Base-by-base conservation (phyloP, 805 yeast genomes). In the Candida nitratophila region DNA sequence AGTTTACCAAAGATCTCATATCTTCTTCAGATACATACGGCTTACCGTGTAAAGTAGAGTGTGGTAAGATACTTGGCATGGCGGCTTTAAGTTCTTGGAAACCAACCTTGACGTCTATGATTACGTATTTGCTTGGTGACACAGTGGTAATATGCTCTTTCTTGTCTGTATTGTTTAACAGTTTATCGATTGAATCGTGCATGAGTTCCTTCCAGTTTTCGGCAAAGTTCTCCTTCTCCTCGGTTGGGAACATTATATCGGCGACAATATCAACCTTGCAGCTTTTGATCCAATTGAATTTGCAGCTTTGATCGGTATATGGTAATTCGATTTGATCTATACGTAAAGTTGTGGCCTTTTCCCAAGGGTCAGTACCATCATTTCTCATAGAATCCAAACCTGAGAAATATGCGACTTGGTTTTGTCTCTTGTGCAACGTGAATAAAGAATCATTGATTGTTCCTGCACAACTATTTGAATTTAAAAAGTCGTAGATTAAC, bases 351-450 rank as follows among this genome's bases (percentile, higher is more conserved):
- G 79, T 71, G 20, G 74, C 69, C 47, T 70, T 70, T 44, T 74
- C 74, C 76, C 77, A 75, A 11, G 76, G 71, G 22, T 50, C 49
- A 10, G 62, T 53, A 14, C 15, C 7, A 9, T 39, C 9, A 14
- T 17, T 19, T 14, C 15, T 31, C 6, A 53, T 68, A 15, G 49
- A 49, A 33, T 58, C 66, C 42, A 63, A 50, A 1, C 54, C 64
- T 27, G 59, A 62, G 29, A 73, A 68, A 48, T 70, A 71, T 0
- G 77, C 75, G 47, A 71, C 62, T 44, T 74, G 73, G 47, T 75
- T 73, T 55, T 84, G 91, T 52, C 85, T 76, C 56, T 83, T 83
- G 53, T 85, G 93, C 20, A 86, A 71, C 0, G 89, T 83, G 63
- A 85, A 84, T 60, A 86, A 68, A 1, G 93, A 78, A 43, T 83